These are phyloP conservation scores for Salicornia ramosissima DNA, from an alignment of 148 eudicot species.

Conservation along the genomic window DNA sequence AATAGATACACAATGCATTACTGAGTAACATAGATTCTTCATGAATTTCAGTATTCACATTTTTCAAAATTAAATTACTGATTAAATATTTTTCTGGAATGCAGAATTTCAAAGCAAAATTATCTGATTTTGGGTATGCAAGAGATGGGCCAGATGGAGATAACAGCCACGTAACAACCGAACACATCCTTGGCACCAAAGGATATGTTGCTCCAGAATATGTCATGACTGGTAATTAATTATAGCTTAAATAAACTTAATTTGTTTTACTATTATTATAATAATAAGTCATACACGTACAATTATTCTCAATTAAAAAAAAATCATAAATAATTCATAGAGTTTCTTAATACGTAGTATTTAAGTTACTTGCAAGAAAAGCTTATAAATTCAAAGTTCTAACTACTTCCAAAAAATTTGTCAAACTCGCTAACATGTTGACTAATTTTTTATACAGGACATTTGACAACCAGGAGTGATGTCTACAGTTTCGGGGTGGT, in stretches of 20 bases:
- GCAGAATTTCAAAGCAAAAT: conserved; percentile 57
- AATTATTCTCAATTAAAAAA: too few species aligned
- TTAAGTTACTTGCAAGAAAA: conserved; percentile 1
- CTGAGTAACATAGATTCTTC: too few species aligned
- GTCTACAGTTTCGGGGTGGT: conserved; percentile 73
- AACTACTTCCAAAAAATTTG: neutral
- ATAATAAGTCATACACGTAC: neutral
- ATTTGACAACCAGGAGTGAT: conserved; percentile 61
- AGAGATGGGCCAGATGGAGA: conserved; percentile 69
- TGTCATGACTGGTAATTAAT: conserved; percentile 55
- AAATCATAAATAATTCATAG: neutral
- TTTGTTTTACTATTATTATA: neutral
- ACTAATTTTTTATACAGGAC: conserved; percentile 26
- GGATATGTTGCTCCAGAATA: conserved; percentile 65
- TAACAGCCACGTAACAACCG: conserved; percentile 51
- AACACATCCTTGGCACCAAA: conserved; percentile 58
- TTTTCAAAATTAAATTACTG: neutral
- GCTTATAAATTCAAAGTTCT: neutral
- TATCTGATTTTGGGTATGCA: conserved; percentile 73
- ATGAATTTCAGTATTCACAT: too few species aligned
- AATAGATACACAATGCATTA: too few species aligned
- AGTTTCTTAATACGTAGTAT: neutral
- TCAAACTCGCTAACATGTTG: neutral
- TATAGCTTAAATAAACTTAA: neutral
- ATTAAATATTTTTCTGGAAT: neutral